Percentiles rank a stretch among this genome's conserved stretches.
Evolutionary conservation across 2,329 filamentous ascomycete genomes (phyloP).

Genomic region (Fragosphaeria purpurea): DNA sequence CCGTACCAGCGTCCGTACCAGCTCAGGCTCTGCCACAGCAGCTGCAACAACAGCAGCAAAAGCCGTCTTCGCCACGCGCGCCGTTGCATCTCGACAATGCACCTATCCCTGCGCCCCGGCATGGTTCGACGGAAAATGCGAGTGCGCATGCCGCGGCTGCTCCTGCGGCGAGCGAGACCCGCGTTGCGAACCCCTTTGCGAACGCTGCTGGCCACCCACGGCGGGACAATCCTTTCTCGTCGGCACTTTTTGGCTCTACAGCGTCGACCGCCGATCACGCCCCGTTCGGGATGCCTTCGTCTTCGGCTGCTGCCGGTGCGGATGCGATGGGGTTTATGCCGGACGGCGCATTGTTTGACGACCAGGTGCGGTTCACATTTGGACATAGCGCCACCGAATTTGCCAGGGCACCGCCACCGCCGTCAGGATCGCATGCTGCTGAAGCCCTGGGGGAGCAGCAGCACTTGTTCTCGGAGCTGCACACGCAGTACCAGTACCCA

Average conservation of each 20-base stretch:
- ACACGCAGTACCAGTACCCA: constrained; percentile 9
- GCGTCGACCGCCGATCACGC: background rate
- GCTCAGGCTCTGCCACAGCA: background rate
- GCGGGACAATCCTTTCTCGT: background rate
- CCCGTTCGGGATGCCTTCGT: background rate
- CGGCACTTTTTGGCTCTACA: constrained; percentile 3
- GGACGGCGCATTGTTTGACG: constrained; percentile 3
- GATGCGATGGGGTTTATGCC: constrained; percentile 7
- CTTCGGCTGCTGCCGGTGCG: background rate
- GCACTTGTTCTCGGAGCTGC: background rate
- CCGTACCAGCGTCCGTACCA: background rate
- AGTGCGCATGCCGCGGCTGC: background rate
- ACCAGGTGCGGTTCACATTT: constrained; percentile 9
- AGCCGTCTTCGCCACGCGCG: background rate
- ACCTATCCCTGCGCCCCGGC: background rate
- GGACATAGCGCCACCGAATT: background rate
- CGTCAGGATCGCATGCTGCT: background rate
- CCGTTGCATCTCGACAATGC: background rate
- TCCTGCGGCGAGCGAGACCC: too few species aligned
- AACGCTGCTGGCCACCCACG: background rate
- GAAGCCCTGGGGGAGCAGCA: background rate
- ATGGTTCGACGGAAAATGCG: background rate
- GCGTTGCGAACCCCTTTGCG: constrained; percentile 2
- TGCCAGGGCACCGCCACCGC: background rate
- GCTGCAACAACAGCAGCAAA: background rate